Percentiles rank a stretch among this genome's conserved stretches.
These are phyloP conservation scores for Leucosporidium scottii DNA, from an alignment of 768 basidiomycete species.

Conservation along the genomic window DNA sequence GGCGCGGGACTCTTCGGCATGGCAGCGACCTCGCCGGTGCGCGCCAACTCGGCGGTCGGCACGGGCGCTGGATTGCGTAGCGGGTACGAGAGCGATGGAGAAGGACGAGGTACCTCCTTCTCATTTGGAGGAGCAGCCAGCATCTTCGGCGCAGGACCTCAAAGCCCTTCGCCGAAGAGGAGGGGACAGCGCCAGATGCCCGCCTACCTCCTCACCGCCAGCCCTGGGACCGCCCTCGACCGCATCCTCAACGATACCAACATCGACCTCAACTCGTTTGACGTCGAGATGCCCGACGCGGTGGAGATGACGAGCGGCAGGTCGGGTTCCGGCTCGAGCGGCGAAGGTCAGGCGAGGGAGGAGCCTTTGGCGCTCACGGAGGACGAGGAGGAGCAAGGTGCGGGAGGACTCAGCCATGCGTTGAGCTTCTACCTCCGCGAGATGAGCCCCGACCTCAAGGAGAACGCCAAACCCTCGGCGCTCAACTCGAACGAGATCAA, in stretches of 20 bases:
- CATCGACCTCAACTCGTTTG: conserved; percentile 8
- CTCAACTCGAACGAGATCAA: too few relatives aligned
- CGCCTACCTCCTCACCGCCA: conserved; percentile 32
- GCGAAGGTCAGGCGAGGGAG: not conserved
- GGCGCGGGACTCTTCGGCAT: conserved; percentile 2
- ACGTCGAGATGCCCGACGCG: conserved; percentile 1
- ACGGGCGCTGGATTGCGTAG: not conserved
- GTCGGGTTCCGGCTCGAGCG: not conserved
- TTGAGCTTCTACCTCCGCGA: conserved; percentile 23
- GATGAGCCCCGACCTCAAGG: conserved; percentile 17
- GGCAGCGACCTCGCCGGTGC: not conserved
- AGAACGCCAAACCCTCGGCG: conserved; percentile 11
- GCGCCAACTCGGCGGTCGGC: not conserved
- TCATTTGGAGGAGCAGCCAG: not conserved
- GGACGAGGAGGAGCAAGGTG: not conserved
- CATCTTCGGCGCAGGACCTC: conserved; percentile 10
- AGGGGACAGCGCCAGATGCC: conserved; percentile 10
- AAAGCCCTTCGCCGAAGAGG: conserved; percentile 22
- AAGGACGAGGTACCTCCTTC: not conserved
- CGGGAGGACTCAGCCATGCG: not conserved
- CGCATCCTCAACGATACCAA: conserved; percentile 33
- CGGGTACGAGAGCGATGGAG: conserved; percentile 13
- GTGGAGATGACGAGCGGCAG: not conserved
- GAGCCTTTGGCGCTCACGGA: not conserved
- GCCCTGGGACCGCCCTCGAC: conserved; percentile 32